Conservation (phyloP, 305 asterid genomes). For the Fraxinus dipetala region DNA sequence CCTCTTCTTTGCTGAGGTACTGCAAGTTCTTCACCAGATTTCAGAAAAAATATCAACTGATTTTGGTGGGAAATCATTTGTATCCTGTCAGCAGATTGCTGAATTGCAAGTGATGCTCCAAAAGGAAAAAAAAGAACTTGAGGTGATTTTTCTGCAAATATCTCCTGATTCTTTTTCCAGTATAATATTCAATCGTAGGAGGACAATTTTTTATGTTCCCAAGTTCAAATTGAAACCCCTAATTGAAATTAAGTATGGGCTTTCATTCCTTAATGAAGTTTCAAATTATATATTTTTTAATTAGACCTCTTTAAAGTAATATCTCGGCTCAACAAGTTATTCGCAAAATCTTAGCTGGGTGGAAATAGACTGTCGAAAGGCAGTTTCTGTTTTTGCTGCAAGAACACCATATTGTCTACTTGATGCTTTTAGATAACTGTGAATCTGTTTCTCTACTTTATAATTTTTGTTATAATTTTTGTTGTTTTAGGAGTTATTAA, state of each 20-base stretch:
- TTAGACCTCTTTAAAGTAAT: conserved; percentile 11
- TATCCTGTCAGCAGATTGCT: conserved; percentile 41
- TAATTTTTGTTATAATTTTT: neutral
- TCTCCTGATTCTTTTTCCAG: conserved; percentile 19
- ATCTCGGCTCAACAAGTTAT: neutral
- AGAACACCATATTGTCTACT: neutral
- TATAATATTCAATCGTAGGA: neutral
- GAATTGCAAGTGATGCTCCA: conserved; percentile 58
- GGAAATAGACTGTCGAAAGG: conserved; percentile 10
- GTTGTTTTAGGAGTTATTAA: conserved; percentile 44
- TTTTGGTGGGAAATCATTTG: conserved; percentile 35
- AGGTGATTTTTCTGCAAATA: conserved; percentile 44
- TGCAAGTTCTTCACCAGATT: conserved; percentile 49
- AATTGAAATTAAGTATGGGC: neutral
- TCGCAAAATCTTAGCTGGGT: conserved; percentile 5
- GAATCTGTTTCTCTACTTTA: conserved; percentile 10
- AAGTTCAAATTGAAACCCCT: conserved; percentile 5
- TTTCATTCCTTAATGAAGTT: neutral
- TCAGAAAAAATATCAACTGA: conserved; percentile 37
- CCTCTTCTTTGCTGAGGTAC: conserved; percentile 55
- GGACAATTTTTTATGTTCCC: neutral
- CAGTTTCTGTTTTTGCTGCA: conserved; percentile 21
- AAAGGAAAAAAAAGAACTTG: conserved; percentile 54
- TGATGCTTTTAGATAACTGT: neutral
- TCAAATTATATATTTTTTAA: neutral